Conservation (phyloP, 257 asterid genomes). For the Echites panduratus region DNA sequence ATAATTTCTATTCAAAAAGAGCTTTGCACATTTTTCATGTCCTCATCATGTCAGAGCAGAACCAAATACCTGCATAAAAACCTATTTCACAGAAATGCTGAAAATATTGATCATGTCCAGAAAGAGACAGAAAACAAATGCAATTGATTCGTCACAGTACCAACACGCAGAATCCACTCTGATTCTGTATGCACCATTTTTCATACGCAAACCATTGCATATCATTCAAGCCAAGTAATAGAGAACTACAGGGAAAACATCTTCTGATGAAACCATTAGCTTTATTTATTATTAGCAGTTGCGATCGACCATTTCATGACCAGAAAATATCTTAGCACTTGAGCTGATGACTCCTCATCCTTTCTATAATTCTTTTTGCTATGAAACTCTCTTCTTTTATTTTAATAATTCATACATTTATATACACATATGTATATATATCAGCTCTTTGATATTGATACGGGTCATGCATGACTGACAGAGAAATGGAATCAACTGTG, state of each 20-base stretch:
- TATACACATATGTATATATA: not conserved
- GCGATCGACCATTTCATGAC: not conserved
- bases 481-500: not conserved
- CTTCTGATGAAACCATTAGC: not conserved
- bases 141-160: no score
- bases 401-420: not conserved
- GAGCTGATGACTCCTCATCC: not conserved
- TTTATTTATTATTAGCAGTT: not conserved
- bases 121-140: no score
- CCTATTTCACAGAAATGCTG: no score
- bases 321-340: not conserved
- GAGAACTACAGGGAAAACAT: not conserved
- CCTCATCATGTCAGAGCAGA: no score
- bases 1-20: not conserved
- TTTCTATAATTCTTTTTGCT: not conserved
- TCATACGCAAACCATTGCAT: not conserved
- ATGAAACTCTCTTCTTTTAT: not conserved
- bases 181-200: not conserved
- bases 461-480: not conserved
- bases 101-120: no score
- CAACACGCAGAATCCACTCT: no score
- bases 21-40: no score
- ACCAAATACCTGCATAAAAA: no score
- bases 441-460: not conserved
- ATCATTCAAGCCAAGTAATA: not conserved